Conservation (phyloP, 306 rosid species). For the Cicer bijugum region DNA sequence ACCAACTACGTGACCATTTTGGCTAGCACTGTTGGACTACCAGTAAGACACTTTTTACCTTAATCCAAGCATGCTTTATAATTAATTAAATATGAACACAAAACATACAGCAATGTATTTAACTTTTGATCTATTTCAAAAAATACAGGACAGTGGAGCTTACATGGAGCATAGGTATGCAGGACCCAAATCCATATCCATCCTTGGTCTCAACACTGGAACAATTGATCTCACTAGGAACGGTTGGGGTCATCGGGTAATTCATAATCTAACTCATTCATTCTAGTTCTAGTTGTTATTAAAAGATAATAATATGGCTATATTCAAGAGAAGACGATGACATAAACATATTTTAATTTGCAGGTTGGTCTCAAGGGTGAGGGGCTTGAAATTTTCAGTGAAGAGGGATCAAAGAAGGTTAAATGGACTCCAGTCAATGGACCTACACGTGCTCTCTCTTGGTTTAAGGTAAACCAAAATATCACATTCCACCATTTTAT, state of each 20-base stretch:
- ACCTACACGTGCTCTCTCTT: conserved; percentile 51
- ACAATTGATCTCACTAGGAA: conserved; percentile 56
- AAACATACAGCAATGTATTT: not conserved
- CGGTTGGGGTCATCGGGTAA: conserved; percentile 78
- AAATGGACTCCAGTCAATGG: conserved; percentile 51
- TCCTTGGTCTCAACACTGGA: conserved; percentile 70
- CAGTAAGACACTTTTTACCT: conserved; percentile 55
- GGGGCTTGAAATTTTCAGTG: conserved; percentile 43
- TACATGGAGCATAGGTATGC: conserved; percentile 94
- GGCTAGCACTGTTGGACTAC: conserved; percentile 69
- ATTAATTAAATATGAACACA: not conserved
- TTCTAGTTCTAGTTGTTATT: not conserved
- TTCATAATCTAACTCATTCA: not conserved
- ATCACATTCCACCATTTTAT: too few species aligned
- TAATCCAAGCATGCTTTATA: not conserved
- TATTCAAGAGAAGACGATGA: not conserved
- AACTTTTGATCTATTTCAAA: not conserved
- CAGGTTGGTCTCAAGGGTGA: conserved; percentile 77
- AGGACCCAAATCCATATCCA: conserved; percentile 58
- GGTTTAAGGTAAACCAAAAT: conserved; percentile 71
- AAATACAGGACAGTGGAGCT: conserved; percentile 83
- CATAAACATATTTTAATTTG: not conserved
- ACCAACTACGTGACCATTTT: conserved; percentile 59
- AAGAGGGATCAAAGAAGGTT: conserved; percentile 53
- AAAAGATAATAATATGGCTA: too few species aligned